Base-by-base conservation (phyloP, 805 yeast genomes). In the Candida morakotiae region DNA sequence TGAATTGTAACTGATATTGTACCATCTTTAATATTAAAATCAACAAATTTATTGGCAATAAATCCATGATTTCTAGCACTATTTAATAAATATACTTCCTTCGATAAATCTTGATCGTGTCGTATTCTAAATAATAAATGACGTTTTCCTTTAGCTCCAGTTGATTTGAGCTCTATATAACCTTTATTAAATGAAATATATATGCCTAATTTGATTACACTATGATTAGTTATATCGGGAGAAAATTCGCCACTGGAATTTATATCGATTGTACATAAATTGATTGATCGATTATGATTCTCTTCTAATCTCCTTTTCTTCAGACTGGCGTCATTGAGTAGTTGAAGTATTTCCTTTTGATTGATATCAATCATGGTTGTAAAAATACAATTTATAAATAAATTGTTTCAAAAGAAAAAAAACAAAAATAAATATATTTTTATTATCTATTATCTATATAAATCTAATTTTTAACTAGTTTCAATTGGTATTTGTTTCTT, bases 401-500 rank as follows among this genome's bases (percentile, higher is more conserved):
- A 28, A 18, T 5, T 18, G 31, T 28, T 18, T 28, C 31, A 20
- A 31, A 31, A 5, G 13, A 16, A 17, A 31, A 14, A 31, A 7
- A 17, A 16, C 20, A 14, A 32, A 28, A 14, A 37, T 7, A 21
- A 7, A 7, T 7, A 21, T 21, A 21, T 21, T 9, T 21, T 21
- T 7, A 7, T 21, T 21, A 21, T 21, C 23, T 21, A 21, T 21
- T 7, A 21, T 7, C 23, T n/a, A n/a, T n/a, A n/a, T n/a, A 16
- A 29, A 21, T 13, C 11, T 14, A 21, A 24, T 14, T 31, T 19
- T 22, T 35, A 39, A 19, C 27, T 26, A n/a, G 35, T 33, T 17
- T 34, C 29, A 15, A 48, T 40, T 11, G 48, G 40, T 22, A 49
- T 39, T 17, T 41, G 50, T 24, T 56, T 39, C 40, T 56, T 56